phyloP scores from a whole-genome alignment of 306 rosid genomes.

The Hippophae gyantsensis region DNA sequence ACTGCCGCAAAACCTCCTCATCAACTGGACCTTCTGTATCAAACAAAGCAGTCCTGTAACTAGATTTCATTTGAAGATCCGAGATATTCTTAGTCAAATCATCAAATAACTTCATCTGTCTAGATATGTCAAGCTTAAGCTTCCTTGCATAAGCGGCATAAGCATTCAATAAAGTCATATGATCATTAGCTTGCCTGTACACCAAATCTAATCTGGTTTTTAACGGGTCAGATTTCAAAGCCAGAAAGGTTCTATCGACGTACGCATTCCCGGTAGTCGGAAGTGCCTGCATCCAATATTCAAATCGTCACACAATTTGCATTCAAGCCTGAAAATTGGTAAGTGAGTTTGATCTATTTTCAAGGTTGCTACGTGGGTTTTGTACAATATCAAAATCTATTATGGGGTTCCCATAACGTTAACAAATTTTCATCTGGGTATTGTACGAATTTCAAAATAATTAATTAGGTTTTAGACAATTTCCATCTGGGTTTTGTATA shows the following conservation, averaged over 20 bases:
- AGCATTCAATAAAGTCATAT: slow-evolving; percentile 82
- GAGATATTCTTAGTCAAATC: slow-evolving; percentile 69
- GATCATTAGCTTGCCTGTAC: slow-evolving; percentile 90
- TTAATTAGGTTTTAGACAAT: slow-evolving; percentile 3
- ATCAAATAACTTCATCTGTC: slow-evolving; percentile 78
- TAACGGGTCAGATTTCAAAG: slow-evolving; percentile 85
- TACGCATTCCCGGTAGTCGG: slow-evolving; percentile 78
- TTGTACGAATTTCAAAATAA: slow-evolving; percentile 8
- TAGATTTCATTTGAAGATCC: slow-evolving; percentile 52
- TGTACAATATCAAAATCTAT: neutral
- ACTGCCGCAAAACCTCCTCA: slow-evolving; percentile 83
- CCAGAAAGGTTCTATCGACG: slow-evolving; percentile 75
- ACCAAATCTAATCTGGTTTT: slow-evolving; percentile 85
- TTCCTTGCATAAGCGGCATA: slow-evolving; percentile 96
- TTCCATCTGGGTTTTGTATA: slow-evolving; percentile 3
- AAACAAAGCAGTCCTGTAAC: slow-evolving; percentile 47
- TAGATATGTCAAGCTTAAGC: slow-evolving; percentile 94
- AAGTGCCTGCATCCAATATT: slow-evolving; percentile 47
- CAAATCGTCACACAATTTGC: neutral
- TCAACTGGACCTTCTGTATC: slow-evolving; percentile 73
- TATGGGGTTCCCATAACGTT: neutral
- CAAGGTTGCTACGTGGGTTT: slow-evolving; percentile 10
- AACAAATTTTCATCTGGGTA: slow-evolving; percentile 12
- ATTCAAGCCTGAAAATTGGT: slow-evolving; percentile 12
- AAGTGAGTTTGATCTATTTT: slow-evolving; percentile 7